These are phyloP conservation scores for Trichoderma citrinoviride DNA, from an alignment of 2,329 filamentous ascomycete genomes.

Conservation along the genomic window DNA sequence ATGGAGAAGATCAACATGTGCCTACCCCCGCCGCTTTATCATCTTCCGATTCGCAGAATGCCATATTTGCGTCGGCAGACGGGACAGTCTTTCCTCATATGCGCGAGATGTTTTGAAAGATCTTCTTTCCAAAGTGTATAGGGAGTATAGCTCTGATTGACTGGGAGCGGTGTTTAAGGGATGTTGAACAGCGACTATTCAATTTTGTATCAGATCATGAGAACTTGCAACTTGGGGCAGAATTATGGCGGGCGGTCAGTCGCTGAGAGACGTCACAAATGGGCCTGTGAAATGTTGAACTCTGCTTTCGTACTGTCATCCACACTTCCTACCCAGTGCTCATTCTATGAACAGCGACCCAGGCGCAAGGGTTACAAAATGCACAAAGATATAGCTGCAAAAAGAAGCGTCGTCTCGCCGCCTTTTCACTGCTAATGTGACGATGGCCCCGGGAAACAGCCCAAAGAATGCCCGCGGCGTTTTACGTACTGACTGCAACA, in stretches of 20 bases:
- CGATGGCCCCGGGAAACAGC: not conserved
- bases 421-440: too few relatives aligned
- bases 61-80: conserved; percentile 29
- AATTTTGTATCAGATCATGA: not conserved
- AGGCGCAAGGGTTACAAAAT: too few relatives aligned
- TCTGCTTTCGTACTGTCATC: too few relatives aligned
- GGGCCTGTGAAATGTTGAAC: too few relatives aligned
- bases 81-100: conserved; percentile 40
- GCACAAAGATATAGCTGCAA: not conserved
- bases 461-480: not conserved
- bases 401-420: not conserved
- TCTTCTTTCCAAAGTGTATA: not conserved
- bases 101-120: conserved; percentile 37
- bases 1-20: conserved; percentile 29
- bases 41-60: conserved; percentile 26
- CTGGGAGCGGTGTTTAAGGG: not conserved
- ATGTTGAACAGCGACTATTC: not conserved
- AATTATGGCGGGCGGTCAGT: too few relatives aligned
- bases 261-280: too few relatives aligned
- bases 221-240: too few relatives aligned
- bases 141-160: not conserved
- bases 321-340: too few relatives aligned
- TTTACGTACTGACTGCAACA: not conserved
- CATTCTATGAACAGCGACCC: too few relatives aligned
- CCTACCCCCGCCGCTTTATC: conserved; percentile 28